These are phyloP conservation scores for Bryoerythrophyllum caledonicum DNA, from an alignment of 225 moss, liverwort and hornwort genomes.

Conservation along the genomic window DNA sequence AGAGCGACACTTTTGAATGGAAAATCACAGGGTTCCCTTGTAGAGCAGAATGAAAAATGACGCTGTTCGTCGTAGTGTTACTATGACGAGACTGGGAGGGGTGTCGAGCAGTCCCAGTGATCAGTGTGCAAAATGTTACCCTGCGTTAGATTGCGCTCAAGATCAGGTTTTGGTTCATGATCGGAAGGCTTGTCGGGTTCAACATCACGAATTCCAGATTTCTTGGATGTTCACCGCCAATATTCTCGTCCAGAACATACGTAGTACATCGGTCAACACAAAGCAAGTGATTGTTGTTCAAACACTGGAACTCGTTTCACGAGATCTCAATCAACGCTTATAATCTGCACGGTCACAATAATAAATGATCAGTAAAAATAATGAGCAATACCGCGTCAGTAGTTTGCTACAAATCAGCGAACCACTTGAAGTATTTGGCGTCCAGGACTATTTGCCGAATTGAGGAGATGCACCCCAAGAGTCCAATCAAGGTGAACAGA, in stretches of 20 bases:
- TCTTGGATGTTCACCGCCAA: not conserved
- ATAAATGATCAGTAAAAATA: not conserved
- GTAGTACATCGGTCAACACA: not conserved
- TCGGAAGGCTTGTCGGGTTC: not conserved
- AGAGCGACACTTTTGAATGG: too few relatives aligned
- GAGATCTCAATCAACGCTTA: not conserved
- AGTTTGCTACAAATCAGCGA: slow-evolving; percentile 30
- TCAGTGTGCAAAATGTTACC: not conserved
- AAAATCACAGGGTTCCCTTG: too few relatives aligned
- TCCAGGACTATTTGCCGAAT: slow-evolving; percentile 57
- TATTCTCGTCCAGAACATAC: not conserved
- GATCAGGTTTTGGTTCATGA: not conserved
- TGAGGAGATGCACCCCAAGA: slow-evolving; percentile 60
- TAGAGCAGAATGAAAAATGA: too few relatives aligned
- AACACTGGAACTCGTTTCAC: not conserved
- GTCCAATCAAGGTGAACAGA: slow-evolving; percentile 46
- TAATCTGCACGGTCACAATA: not conserved
- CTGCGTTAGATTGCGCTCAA: too few relatives aligned
- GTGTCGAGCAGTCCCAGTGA: not conserved
- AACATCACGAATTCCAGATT: not conserved
- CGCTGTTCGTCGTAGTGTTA: too few relatives aligned
- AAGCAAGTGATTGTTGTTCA: not conserved
- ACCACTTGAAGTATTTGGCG: slow-evolving; percentile 41
- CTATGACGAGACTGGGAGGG: not conserved
- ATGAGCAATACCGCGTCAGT: not conserved